These are phyloP conservation scores for Lasiodiplodia sp. DNA, from an alignment of 2,329 filamentous ascomycete species.

Conservation along the genomic window DNA sequence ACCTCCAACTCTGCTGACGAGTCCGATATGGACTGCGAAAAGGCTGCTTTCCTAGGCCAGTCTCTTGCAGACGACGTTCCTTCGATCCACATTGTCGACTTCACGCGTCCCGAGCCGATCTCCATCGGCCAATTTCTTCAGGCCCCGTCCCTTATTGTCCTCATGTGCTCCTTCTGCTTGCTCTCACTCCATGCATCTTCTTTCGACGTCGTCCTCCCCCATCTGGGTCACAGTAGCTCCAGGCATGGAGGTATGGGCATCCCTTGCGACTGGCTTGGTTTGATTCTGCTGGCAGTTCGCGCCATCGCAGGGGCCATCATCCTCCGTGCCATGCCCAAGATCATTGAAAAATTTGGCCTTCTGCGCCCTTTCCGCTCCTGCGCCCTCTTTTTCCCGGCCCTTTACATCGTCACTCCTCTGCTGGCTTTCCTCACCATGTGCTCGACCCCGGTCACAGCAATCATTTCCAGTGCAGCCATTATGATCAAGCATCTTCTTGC, in stretches of 20 bases:
- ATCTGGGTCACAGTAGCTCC: conserved; percentile 55
- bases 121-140: conserved; percentile 54
- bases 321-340: conserved; percentile 45
- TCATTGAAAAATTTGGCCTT: conserved; percentile 50
- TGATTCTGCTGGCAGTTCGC: conserved; percentile 52
- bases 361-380: conserved; percentile 53
- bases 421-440: conserved; percentile 47
- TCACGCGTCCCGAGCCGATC: conserved; percentile 49
- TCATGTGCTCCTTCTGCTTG: conserved; percentile 59
- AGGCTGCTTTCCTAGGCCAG: conserved; percentile 54
- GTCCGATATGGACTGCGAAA: conserved; percentile 51
- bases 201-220: conserved; percentile 57
- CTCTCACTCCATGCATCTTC: conserved; percentile 64
- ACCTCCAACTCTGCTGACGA: conserved; percentile 7
- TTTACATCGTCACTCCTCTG: conserved; percentile 51
- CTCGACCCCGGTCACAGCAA: conserved; percentile 42
- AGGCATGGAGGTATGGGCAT: conserved; percentile 55
- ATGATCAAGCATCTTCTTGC: conserved; percentile 53
- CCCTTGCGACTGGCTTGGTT: conserved; percentile 53
- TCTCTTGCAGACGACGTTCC: conserved; percentile 44
- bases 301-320: conserved; percentile 50
- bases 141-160: conserved; percentile 54
- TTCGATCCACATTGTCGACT: conserved; percentile 45
- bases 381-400: conserved; percentile 48
- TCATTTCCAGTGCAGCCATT: conserved; percentile 50